Evolutionary conservation across 352 stramenopile genomes (phyloP).

Genomic region (Phytophthora tentaculata): DNA sequence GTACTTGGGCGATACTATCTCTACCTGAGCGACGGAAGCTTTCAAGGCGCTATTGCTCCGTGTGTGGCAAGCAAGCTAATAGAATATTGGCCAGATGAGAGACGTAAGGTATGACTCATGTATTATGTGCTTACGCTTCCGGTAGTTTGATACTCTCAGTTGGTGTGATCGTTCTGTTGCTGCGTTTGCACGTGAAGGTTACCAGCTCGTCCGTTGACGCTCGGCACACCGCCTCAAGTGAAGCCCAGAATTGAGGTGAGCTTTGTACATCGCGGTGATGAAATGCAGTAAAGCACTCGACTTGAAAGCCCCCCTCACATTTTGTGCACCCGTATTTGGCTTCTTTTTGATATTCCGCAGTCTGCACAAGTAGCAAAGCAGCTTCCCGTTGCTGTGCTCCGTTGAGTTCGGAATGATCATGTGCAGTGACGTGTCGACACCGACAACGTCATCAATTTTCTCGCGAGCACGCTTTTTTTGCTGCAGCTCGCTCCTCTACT

Average conservation of each 20-base stretch:
- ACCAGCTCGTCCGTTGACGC: conserved; percentile 1
- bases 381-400: conserved; percentile 12
- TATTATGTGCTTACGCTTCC: not conserved
- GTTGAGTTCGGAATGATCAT: conserved; percentile 15
- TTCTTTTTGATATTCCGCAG: conserved; percentile 15
- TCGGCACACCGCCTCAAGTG: conserved; percentile 9
- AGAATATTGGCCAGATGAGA: conserved; percentile 2
- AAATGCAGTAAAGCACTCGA: conserved; percentile 19
- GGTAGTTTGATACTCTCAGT: conserved; percentile 11
- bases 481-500: not conserved
- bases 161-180: conserved; percentile 2
- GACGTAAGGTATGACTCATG: conserved; percentile 2
- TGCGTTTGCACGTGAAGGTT: conserved; percentile 5
- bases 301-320: conserved; percentile 20
- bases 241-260: conserved; percentile 3
- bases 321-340: conserved; percentile 17
- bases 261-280: conserved; percentile 9
- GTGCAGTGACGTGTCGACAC: conserved; percentile 7
- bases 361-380: conserved; percentile 15
- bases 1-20: not conserved
- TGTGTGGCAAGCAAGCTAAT: not conserved
- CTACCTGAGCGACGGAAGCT: not conserved
- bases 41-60: not conserved
- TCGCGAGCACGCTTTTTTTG: conserved; percentile 8
- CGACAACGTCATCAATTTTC: conserved; percentile 6